Evolutionary conservation across 2,329 filamentous ascomycete genomes (phyloP).

Genomic region (Aureobasidium zeae): DNA sequence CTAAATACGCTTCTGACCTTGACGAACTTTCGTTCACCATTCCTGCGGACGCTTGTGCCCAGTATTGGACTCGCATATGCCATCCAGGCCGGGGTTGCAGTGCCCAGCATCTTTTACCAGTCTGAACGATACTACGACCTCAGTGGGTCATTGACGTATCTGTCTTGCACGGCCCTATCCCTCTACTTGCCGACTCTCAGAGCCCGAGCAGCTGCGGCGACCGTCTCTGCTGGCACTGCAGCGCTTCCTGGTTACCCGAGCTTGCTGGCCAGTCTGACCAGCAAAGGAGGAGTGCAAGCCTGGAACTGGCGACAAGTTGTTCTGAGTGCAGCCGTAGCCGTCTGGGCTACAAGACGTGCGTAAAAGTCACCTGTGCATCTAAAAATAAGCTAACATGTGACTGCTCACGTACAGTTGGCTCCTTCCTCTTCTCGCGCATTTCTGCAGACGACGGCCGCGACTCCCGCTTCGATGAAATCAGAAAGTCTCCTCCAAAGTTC

Average conservation of each 20-base stretch:
- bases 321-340: conserved; percentile 44
- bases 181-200: conserved; percentile 53
- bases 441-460: conserved; percentile 49
- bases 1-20: conserved; percentile 46
- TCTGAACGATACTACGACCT: conserved; percentile 61
- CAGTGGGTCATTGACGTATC: conserved; percentile 56
- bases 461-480: conserved; percentile 48
- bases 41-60: conserved; percentile 54
- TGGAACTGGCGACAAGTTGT: conserved; percentile 56
- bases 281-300: conserved; percentile 32
- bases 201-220: conserved; percentile 41
- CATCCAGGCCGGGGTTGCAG: conserved; percentile 52
- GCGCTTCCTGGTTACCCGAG: conserved; percentile 38
- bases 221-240: conserved; percentile 27
- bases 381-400: no score
- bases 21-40: conserved; percentile 53
- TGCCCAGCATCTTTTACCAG: conserved; percentile 52
- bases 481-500: conserved; percentile 45
- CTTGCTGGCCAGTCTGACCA: conserved; percentile 38
- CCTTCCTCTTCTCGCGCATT: conserved; percentile 55
- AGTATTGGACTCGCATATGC: conserved; percentile 53
- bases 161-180: conserved; percentile 54
- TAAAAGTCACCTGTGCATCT: conserved; percentile 21
- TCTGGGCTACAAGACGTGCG: conserved; percentile 54
- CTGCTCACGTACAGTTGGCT: conserved; percentile 42